Conservation (phyloP, 164 flowering plant species). For the Chloranthus sessilifolius region DNA sequence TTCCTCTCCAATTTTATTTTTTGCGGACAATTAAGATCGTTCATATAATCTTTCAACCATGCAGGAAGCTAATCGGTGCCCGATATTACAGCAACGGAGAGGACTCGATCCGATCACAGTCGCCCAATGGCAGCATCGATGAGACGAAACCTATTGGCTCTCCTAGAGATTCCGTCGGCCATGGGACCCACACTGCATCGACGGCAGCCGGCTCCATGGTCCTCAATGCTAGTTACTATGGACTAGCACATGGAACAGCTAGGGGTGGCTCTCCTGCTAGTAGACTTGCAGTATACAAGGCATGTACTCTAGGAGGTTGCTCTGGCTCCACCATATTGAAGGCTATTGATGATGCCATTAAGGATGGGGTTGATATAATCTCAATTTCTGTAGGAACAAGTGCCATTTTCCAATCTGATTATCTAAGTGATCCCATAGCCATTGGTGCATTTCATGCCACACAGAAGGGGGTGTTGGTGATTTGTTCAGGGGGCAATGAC, state of each 20-base stretch:
- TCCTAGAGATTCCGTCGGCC: constrained; percentile 59
- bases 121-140: constrained; percentile 7
- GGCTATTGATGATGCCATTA: constrained; percentile 65
- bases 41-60: too few species aligned
- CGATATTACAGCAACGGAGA: constrained; percentile 40
- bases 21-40: too few species aligned
- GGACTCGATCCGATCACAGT: background rate
- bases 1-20: too few species aligned
- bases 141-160: constrained; percentile 24
- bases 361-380: constrained; percentile 74
- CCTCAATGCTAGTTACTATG: constrained; percentile 54
- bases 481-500: constrained; percentile 72
- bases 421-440: constrained; percentile 56
- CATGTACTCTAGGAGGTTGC: constrained; percentile 55
- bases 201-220: constrained; percentile 51
- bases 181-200: constrained; percentile 72
- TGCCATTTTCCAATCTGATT: constrained; percentile 47
- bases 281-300: constrained; percentile 61
- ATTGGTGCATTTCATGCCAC: constrained; percentile 77
- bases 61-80: constrained; percentile 78
- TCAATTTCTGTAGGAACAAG: constrained; percentile 63
- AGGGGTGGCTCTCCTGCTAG: constrained; percentile 54
- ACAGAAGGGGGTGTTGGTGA: constrained; percentile 59
- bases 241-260: constrained; percentile 55
- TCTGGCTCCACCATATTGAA: constrained; percentile 49